A percentile compares a stretch with the other conserved stretches of the same genome.
Evolutionary conservation across 2,329 filamentous ascomycete genomes (phyloP).

Genomic region (Xylariaceae sp.): DNA sequence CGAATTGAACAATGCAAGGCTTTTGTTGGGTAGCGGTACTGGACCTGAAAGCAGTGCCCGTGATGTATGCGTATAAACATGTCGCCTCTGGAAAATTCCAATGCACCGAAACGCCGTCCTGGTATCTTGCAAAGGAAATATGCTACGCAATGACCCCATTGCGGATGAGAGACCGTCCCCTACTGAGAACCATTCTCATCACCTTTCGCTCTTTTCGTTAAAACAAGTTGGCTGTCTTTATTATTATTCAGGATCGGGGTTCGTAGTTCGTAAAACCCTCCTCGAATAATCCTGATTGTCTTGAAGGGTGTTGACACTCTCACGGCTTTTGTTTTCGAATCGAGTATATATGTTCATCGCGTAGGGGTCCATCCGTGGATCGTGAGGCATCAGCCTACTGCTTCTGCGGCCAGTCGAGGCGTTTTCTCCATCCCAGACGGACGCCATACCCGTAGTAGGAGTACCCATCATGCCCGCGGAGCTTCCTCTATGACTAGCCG

Average conservation of each 20-base stretch:
- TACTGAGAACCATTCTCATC: conserved; percentile 9
- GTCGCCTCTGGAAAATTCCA: too few relatives aligned
- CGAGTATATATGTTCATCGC: conserved; percentile 53
- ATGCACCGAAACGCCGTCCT: too few relatives aligned
- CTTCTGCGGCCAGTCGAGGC: conserved; percentile 45
- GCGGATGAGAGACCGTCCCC: too few relatives aligned
- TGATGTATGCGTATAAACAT: too few relatives aligned
- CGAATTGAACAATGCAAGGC: too few relatives aligned
- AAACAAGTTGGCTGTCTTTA: too few relatives aligned
- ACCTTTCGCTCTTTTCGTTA: too few relatives aligned
- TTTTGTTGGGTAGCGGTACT: too few relatives aligned
- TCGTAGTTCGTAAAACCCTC: conserved; percentile 58
- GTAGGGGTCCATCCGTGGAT: conserved; percentile 61
- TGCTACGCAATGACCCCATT: too few relatives aligned
- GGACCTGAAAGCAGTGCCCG: too few relatives aligned
- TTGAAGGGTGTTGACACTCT: conserved; percentile 60
- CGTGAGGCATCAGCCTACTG: conserved; percentile 54
- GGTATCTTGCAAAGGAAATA: conserved; percentile 6
- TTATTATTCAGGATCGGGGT: conserved; percentile 49
- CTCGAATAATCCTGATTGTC: conserved; percentile 65
- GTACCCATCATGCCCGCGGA: conserved; percentile 46
- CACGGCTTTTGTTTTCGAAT: conserved; percentile 53
- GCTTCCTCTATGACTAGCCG: conserved; percentile 47
- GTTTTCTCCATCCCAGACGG: conserved; percentile 35
- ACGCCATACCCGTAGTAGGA: conserved; percentile 42